Percentiles rank a stretch among this genome's conserved stretches.
These are phyloP conservation scores for Moniliella sp. DNA, from an alignment of 1,284 basidiomycete genomes.

Conservation along the genomic window DNA sequence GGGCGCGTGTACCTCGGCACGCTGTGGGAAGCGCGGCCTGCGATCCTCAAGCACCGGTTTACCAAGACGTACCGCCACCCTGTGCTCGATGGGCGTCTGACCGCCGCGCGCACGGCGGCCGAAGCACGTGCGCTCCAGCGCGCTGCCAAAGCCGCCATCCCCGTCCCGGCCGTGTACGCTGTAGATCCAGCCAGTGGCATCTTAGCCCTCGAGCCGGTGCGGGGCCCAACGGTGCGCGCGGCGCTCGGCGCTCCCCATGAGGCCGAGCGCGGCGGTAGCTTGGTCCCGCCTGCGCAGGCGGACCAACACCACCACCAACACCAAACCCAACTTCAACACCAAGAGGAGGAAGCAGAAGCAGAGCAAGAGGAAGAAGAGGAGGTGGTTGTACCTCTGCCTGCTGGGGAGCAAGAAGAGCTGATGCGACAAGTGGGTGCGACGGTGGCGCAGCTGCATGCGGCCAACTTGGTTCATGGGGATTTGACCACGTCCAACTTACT, in stretches of 20 bases:
- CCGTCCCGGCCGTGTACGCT: slow-evolving; percentile 64
- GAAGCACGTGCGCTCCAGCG: slow-evolving; percentile 70
- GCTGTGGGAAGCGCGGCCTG: no score
- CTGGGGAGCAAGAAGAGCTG: slow-evolving; percentile 7
- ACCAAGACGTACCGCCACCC: slow-evolving; percentile 76
- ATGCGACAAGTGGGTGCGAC: slow-evolving; percentile 48
- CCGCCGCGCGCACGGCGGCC: slow-evolving; percentile 54
- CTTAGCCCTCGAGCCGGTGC: slow-evolving; percentile 71
- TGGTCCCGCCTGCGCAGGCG: slow-evolving; percentile 19
- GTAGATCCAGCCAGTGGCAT: slow-evolving; percentile 62
- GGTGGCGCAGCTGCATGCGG: slow-evolving; percentile 68
- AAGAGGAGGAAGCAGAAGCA: background rate
- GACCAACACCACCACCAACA: no score
- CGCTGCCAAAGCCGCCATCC: slow-evolving; percentile 60
- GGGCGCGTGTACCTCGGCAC: no score
- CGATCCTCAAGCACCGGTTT: slow-evolving; percentile 83
- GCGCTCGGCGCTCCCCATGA: slow-evolving; percentile 46
- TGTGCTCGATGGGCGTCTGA: slow-evolving; percentile 54
- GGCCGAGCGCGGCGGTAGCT: slow-evolving; percentile 35
- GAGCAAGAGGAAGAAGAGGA: slow-evolving; percentile 10
- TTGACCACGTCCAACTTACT: slow-evolving; percentile 89
- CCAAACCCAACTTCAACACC: no score
- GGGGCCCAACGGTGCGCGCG: slow-evolving; percentile 57
- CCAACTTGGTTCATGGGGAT: slow-evolving; percentile 82
- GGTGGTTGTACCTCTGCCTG: slow-evolving; percentile 3